These are phyloP conservation scores for Ophiostoma tasmaniense DNA, from an alignment of 2,329 filamentous ascomycete species.

Conservation along the genomic window DNA sequence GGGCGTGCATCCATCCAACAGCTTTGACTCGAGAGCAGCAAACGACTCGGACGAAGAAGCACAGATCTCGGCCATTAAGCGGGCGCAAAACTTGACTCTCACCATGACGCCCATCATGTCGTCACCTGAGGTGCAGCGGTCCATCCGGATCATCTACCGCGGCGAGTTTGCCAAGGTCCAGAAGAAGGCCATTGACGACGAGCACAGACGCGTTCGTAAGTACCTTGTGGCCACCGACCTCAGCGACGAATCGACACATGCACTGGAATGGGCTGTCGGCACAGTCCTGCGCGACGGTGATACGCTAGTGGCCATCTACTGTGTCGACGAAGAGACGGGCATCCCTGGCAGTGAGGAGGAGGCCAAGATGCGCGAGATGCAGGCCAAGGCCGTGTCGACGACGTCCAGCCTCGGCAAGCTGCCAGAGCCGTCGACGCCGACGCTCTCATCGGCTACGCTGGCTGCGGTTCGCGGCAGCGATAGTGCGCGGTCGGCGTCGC, in stretches of 20 bases:
- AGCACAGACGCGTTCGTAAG: conserved; percentile 70
- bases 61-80: conserved; percentile 74
- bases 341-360: conserved; percentile 46
- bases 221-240: conserved; percentile 95
- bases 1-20: conserved; percentile 71
- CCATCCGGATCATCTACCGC: conserved; percentile 81
- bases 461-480: conserved; percentile 2
- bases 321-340: conserved; percentile 76
- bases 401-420: conserved; percentile 24
- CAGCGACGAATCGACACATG: conserved; percentile 88
- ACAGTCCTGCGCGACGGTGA: conserved; percentile 91
- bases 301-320: conserved; percentile 86
- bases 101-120: conserved; percentile 72
- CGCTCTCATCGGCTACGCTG: conserved; percentile 11
- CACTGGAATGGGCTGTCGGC: conserved; percentile 94
- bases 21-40: conserved; percentile 60
- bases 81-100: conserved; percentile 76
- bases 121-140: conserved; percentile 66
- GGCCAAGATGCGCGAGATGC: conserved; percentile 64
- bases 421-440: conserved; percentile 21
- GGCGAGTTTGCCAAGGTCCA: conserved; percentile 75
- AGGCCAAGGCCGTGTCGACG: conserved; percentile 57
- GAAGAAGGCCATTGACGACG: conserved; percentile 62
- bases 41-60: conserved; percentile 81
- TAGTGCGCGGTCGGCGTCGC: conserved; percentile 19